Evolutionary conservation across 768 basidiomycete genomes (phyloP), one percentile per base, ranked within the genome.

Genomic region (Chalciporus chontae): DNA sequence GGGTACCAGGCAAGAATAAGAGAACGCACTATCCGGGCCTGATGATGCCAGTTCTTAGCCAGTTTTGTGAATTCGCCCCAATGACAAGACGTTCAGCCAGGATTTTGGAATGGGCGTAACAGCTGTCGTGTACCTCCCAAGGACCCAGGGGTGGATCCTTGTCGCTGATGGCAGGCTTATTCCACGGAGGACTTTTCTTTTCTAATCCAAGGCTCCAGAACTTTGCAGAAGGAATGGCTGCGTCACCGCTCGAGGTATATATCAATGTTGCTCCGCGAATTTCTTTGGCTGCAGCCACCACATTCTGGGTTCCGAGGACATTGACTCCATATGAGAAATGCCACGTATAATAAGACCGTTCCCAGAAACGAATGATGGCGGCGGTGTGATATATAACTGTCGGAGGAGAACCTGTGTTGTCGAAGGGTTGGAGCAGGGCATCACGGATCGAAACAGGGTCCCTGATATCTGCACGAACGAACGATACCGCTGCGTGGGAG

Each of bases 31-130:
- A 61, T 36, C 66, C 68, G 5, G 70, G 70, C 14, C 68, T 64
- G 34, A 71, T 43, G 19, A 67, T 62, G 1, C 65, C 78, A 3
- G 81, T 81, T 43, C 71, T 61, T 10, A 83, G 62, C 8, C 72
- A 72, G 5, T 68, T 68, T 44, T 70, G 61, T 5, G 71, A 73
- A 57, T 81, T 80, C n/a, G 80, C 79, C 0, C 65, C 68, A n/a
- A 78, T 62, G 5, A 83, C 77, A 32, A 80, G 64, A 57, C 73
- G 67, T 62, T 83, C 81, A 1, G 79, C 80, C 46, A 72, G 57
- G 9, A 73, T 71, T 61, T 83, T 83, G 37, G 80, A 79, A 36
- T 71, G 69, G 56, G 78, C 76, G 60, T 84, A 84, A 21, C 74
- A 74, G 56, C 76, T 77, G 24, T 75, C 55, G 0, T 69, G 62